phyloP scores from a whole-genome alignment of 495 filamentous ascomycete genomes.

The Parathielavia appendiculata region DNA sequence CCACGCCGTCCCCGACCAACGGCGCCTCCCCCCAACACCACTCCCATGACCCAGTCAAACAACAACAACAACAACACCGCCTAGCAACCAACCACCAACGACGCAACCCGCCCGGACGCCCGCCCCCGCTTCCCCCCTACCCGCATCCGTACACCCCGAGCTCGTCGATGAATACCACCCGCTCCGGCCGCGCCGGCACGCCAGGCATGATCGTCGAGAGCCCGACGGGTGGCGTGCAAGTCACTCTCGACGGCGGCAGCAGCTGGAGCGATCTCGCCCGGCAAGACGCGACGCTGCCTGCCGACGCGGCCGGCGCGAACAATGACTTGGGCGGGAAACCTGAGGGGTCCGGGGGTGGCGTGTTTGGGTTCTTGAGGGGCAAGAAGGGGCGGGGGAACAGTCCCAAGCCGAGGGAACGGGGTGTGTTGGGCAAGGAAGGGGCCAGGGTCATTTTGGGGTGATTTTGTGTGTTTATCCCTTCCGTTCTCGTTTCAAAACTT shows the following conservation, averaged over 20 bases:
- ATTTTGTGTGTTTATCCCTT: background rate
- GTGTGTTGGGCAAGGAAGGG: slow-evolving; percentile 92
- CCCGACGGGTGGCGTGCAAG: slow-evolving; percentile 80
- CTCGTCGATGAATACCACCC: slow-evolving; percentile 14
- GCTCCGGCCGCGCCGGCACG: slow-evolving; percentile 31
- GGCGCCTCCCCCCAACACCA: slow-evolving; percentile 22
- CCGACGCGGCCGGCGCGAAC: slow-evolving; percentile 53
- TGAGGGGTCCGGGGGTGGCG: slow-evolving; percentile 56
- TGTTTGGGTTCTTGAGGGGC: slow-evolving; percentile 82
- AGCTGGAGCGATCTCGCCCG: slow-evolving; percentile 87
- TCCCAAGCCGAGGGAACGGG: slow-evolving; percentile 88
- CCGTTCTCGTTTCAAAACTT: background rate
- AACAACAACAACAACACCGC: slow-evolving; percentile 10
- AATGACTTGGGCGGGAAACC: slow-evolving; percentile 37
- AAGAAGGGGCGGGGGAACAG: slow-evolving; percentile 88
- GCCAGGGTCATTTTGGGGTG: slow-evolving; percentile 67
- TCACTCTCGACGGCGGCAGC: slow-evolving; percentile 81
- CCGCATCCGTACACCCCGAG: slow-evolving; percentile 41
- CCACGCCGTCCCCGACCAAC: slow-evolving; percentile 29
- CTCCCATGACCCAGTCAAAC: slow-evolving; percentile 3
- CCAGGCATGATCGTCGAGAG: slow-evolving; percentile 58
- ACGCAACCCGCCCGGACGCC: slow-evolving; percentile 23
- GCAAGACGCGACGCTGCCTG: slow-evolving; percentile 69
- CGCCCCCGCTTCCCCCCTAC: slow-evolving; percentile 45
- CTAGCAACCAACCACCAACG: slow-evolving; percentile 27